A percentile compares a stretch with the other conserved stretches of the same genome.
Evolutionary conservation across 2,329 filamentous ascomycete genomes (phyloP).

Genomic region (Fusarium piperis): DNA sequence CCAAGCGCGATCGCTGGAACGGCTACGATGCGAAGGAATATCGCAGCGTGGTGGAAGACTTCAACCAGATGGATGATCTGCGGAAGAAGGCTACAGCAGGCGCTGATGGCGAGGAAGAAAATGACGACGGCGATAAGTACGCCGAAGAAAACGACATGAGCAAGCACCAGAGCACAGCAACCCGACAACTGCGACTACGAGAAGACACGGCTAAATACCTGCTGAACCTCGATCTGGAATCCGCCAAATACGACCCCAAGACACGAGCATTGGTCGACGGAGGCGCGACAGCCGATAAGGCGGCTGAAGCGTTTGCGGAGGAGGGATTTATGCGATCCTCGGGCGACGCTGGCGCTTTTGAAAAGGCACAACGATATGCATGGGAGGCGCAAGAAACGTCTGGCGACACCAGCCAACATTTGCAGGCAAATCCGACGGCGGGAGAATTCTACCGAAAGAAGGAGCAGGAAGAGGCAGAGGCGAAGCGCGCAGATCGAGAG

Average conservation of each 20-base stretch:
- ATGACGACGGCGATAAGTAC: conserved; percentile 76
- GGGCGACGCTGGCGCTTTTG: conserved; percentile 93
- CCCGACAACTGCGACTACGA: conserved; percentile 87
- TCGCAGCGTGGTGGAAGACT: conserved; percentile 86
- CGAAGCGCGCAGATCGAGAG: conserved; percentile 72
- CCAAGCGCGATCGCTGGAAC: conserved; percentile 97
- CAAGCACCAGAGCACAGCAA: conserved; percentile 88
- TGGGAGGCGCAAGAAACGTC: conserved; percentile 93
- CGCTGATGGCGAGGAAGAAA: conserved; percentile 61
- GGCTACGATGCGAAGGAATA: conserved; percentile 95
- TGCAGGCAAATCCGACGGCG: conserved; percentile 96
- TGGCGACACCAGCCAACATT: conserved; percentile 81
- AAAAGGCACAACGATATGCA: conserved; percentile 86
- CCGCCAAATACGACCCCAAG: conserved; percentile 97
- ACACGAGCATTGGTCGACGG: conserved; percentile 90
- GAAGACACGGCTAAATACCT: conserved; percentile 98
- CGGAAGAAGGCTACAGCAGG: conserved; percentile 62
- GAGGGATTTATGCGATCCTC: conserved; percentile 90
- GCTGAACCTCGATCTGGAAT: conserved; percentile 93
- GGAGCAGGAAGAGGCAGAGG: conserved; percentile 77
- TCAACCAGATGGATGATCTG: conserved; percentile 84
- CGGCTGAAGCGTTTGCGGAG: conserved; percentile 85
- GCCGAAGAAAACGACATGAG: conserved; percentile 98
- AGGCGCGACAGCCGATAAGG: conserved; percentile 81
- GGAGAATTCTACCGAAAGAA: conserved; percentile 87